Base-by-base conservation (phyloP, 1,284 basidiomycete species). In the Irpex sp. region DNA sequence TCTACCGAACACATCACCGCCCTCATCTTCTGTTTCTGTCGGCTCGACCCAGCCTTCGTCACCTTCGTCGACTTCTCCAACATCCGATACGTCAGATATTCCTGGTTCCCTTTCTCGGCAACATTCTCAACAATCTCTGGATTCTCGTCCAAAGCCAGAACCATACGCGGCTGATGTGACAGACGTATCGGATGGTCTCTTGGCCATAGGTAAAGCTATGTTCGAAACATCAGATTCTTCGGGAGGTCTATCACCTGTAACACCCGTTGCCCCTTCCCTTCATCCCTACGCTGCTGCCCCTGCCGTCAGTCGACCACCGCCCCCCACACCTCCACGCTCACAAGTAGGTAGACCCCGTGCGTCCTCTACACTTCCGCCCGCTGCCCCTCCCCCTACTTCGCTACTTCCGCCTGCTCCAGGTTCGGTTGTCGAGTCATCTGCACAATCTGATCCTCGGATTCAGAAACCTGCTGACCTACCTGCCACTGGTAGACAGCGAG, bases 371-470 rank as follows among this genome's bases (percentile, higher is more conserved):
- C 81, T 91, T 39, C 88, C 88, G 6, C 89, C 89, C 17, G 80
- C 83, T 47, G 81, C 79, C 0, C 89, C 89, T 3, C 88, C 87
- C 11, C 90, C 90, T 31, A 77, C 79, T 35, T 78, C 79, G 58
- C 81, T 85, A 5, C 79, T 84, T n/a, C 89, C 89, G 1, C 86
- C 84, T 0, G 83, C 88, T 1, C 89, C 88, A 26, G 72, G 77
- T 33, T 59, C 72, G 7, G 57, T 71, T 17, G 63, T 59, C 33
- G 65, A 63, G 65, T 31, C 56, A 68, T 35, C 67, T 71, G 6
- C 73, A 78, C 59, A 57, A 11, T 62, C 70, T n/a, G 56, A 67
- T 21, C 65, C 66, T 36, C 63, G 68, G 43, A 61, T 66, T 13
- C 63, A 69, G n/a, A 71, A 68, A 39, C 68, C 78, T 58, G 68